A percentile compares a stretch with the other conserved stretches of the same genome.
These are phyloP conservation scores for Alternaria panax DNA, from an alignment of 2,329 filamentous ascomycete genomes.

Conservation along the genomic window DNA sequence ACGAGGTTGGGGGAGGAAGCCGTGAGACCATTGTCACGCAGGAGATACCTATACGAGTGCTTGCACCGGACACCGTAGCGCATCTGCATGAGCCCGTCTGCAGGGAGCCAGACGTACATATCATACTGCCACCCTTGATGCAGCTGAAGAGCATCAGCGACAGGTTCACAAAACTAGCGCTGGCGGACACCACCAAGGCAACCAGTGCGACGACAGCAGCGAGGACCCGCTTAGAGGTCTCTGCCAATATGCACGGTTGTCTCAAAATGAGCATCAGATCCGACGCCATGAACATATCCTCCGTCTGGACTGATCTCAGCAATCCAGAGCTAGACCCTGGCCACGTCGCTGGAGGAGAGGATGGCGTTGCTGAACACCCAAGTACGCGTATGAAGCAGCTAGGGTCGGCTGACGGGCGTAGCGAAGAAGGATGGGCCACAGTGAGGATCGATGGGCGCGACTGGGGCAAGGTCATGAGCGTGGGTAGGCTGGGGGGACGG, in stretches of 20 bases:
- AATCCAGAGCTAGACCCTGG: conserved; percentile 87
- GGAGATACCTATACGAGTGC: conserved; percentile 91
- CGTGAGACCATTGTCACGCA: conserved; percentile 93
- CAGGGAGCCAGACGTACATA: conserved; percentile 91
- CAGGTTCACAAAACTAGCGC: conserved; percentile 84
- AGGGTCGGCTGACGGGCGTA: conserved; percentile 65
- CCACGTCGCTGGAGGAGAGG: conserved; percentile 71
- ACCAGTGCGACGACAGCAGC: conserved; percentile 42
- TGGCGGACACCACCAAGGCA: conserved; percentile 46
- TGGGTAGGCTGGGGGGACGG: conserved; percentile 84
- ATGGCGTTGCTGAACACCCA: conserved; percentile 77
- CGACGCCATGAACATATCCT: conserved; percentile 84
- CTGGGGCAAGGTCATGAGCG: conserved; percentile 93
- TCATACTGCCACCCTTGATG: conserved; percentile 83
- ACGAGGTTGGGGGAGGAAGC: conserved; percentile 59
- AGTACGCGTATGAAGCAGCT: conserved; percentile 76
- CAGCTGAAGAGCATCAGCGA: conserved; percentile 95
- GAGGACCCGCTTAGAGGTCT: conserved; percentile 74
- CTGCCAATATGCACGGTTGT: conserved; percentile 93
- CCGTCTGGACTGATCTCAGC: conserved; percentile 82
- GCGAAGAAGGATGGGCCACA: conserved; percentile 84
- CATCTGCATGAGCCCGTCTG: conserved; percentile 92
- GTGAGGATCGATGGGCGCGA: conserved; percentile 92
- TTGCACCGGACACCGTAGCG: conserved; percentile 83
- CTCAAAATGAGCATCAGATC: conserved; percentile 81